Evolutionary conservation across 2,329 filamentous ascomycete species (phyloP).

Genomic region (Cladorrhinum sp.): DNA sequence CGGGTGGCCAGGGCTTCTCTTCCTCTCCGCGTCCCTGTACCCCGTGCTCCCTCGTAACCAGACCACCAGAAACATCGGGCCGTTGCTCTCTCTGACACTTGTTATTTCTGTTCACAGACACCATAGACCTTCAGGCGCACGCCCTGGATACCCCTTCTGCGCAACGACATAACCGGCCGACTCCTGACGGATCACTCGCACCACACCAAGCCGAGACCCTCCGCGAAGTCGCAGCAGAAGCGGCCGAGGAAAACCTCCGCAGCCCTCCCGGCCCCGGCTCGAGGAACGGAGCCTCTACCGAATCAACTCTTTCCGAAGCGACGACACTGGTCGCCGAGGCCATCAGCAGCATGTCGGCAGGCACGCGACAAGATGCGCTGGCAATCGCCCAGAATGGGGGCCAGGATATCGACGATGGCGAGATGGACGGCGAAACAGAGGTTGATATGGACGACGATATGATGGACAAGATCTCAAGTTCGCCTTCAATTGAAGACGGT

Average conservation of each 20-base stretch:
- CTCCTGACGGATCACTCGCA: constrained; percentile 52
- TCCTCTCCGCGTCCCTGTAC: constrained; percentile 17
- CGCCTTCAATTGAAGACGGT: constrained; percentile 99
- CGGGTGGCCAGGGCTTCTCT: constrained; percentile 10
- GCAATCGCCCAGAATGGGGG: constrained; percentile 61
- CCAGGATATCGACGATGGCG: constrained; percentile 54
- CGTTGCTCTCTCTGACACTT: constrained; percentile 13
- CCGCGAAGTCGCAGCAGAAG: constrained; percentile 74
- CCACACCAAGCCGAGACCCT: constrained; percentile 85
- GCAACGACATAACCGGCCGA: constrained; percentile 68
- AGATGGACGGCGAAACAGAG: constrained; percentile 65
- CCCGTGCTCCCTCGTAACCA: neutral
- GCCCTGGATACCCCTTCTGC: constrained; percentile 67
- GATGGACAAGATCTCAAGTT: constrained; percentile 98
- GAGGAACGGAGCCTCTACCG: constrained; percentile 43
- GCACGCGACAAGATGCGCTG: constrained; percentile 54
- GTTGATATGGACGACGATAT: constrained; percentile 84
- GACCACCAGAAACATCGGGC: neutral
- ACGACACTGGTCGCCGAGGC: constrained; percentile 36
- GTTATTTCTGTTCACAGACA: constrained; percentile 59
- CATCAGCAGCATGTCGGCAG: constrained; percentile 32
- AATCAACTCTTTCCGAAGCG: constrained; percentile 36
- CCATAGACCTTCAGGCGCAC: constrained; percentile 88
- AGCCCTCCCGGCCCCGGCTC: constrained; percentile 62
- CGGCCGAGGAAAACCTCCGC: constrained; percentile 66